These are phyloP conservation scores for Phytophthora gonapodyides DNA, from an alignment of 352 stramenopile genomes.

Conservation along the genomic window DNA sequence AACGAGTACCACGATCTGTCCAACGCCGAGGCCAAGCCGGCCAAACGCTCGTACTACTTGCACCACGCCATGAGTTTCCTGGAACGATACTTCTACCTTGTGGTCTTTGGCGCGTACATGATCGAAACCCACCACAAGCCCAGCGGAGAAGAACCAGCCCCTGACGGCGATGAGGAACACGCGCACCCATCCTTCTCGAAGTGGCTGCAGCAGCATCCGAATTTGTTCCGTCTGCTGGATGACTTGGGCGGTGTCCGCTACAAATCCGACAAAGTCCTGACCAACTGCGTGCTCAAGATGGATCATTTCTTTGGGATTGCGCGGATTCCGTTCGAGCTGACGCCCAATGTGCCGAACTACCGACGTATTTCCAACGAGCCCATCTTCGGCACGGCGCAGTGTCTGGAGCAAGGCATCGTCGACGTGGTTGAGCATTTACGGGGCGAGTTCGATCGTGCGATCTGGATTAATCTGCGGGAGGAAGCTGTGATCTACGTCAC, in stretches of 20 bases:
- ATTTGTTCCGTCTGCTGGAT: constrained; percentile 76
- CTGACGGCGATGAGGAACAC: constrained; percentile 28
- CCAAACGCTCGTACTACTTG: constrained; percentile 81
- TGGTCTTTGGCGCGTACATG: constrained; percentile 88
- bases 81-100: constrained; percentile 89
- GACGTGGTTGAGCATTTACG: constrained; percentile 70
- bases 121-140: constrained; percentile 37
- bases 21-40: constrained; percentile 72
- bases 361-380: constrained; percentile 77
- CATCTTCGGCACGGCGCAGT: constrained; percentile 87
- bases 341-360: constrained; percentile 85
- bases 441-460: constrained; percentile 63
- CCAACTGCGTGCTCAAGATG: constrained; percentile 86
- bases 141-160: constrained; percentile 10
- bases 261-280: constrained; percentile 80
- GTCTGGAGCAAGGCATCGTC: constrained; percentile 69
- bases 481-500: constrained; percentile 92
- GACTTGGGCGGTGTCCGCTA: constrained; percentile 81
- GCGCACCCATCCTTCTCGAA: constrained; percentile 69
- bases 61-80: constrained; percentile 87
- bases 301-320: constrained; percentile 90
- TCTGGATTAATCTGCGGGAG: constrained; percentile 92
- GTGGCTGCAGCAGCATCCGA: constrained; percentile 77
- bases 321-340: constrained; percentile 65
- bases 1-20: constrained; percentile 80